Conservation (phyloP, 345 rosid genomes). For the Corymbia maculata region DNA sequence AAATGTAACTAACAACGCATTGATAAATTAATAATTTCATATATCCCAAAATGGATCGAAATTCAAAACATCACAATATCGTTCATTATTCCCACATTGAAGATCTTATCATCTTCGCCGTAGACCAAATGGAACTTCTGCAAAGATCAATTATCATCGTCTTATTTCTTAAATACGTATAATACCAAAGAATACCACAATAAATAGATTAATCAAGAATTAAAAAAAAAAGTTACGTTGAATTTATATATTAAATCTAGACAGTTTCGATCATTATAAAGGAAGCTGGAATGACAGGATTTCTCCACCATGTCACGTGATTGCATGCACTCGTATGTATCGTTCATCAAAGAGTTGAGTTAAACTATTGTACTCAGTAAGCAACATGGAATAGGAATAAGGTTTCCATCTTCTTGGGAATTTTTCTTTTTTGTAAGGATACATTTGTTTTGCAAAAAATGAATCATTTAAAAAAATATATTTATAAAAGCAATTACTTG, state of each 20-base stretch:
- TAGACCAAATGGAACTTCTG: slow-evolving; percentile 18
- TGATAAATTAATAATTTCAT: no score
- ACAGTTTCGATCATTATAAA: neutral
- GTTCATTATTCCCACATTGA: neutral
- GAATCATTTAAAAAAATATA: no score
- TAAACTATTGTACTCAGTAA: neutral
- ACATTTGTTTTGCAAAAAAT: no score
- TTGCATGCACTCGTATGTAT: no score
- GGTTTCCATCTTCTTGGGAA: no score
- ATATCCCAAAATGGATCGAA: no score
- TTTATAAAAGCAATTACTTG: no score
- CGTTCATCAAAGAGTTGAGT: neutral
- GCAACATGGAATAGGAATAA: neutral
- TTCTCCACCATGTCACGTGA: neutral
- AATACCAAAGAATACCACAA: neutral
- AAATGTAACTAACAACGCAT: no score
- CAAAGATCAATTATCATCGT: neutral
- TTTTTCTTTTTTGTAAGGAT: no score
- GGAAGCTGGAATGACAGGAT: neutral
- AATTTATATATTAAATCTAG: neutral
- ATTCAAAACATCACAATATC: no score
- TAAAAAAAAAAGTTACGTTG: neutral
- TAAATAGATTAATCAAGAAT: neutral
- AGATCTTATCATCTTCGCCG: slow-evolving; percentile 15
- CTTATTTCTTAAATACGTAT: no score